phyloP scores from a whole-genome alignment of 2,329 filamentous ascomycete species.

The Cladorrhinum sp. region DNA sequence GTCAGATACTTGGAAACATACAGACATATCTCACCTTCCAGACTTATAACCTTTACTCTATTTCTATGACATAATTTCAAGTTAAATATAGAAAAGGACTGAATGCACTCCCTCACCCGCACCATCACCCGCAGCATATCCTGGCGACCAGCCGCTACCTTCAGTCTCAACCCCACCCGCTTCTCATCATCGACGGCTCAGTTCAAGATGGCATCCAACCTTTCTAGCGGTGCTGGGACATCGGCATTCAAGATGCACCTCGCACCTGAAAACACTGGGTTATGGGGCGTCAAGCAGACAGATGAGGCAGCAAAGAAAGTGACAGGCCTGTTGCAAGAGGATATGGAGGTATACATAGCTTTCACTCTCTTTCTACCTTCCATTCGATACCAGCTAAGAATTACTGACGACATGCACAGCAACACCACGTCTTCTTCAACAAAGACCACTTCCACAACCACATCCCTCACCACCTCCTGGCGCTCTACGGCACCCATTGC shows the following conservation, averaged over 20 bases:
- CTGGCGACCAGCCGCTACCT: not conserved
- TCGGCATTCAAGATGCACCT: conserved; percentile 44
- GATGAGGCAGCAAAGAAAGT: conserved; percentile 60
- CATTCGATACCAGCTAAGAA: not conserved
- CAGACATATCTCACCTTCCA: not conserved
- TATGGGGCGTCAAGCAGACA: conserved; percentile 47
- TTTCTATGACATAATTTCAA: not conserved
- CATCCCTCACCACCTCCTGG: conserved; percentile 71
- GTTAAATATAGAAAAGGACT: not conserved
- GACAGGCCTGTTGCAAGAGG: conserved; percentile 70
- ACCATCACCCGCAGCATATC: not conserved
- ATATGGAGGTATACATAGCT: conserved; percentile 54
- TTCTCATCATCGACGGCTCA: conserved; percentile 3
- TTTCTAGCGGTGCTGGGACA: conserved; percentile 43
- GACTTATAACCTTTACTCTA: not conserved
- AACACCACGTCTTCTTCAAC: conserved; percentile 81
- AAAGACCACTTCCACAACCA: conserved; percentile 76
- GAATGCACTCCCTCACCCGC: conserved; percentile 12
- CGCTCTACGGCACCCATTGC: conserved; percentile 67
- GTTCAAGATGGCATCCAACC: conserved; percentile 9
- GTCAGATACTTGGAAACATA: not conserved
- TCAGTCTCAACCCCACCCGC: not conserved
- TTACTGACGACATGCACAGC: conserved; percentile 29
- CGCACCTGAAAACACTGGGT: conserved; percentile 46
- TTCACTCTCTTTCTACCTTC: not conserved